phyloP scores from a whole-genome alignment of 2,329 filamentous ascomycete genomes.

The Colletotrichum falcatum region DNA sequence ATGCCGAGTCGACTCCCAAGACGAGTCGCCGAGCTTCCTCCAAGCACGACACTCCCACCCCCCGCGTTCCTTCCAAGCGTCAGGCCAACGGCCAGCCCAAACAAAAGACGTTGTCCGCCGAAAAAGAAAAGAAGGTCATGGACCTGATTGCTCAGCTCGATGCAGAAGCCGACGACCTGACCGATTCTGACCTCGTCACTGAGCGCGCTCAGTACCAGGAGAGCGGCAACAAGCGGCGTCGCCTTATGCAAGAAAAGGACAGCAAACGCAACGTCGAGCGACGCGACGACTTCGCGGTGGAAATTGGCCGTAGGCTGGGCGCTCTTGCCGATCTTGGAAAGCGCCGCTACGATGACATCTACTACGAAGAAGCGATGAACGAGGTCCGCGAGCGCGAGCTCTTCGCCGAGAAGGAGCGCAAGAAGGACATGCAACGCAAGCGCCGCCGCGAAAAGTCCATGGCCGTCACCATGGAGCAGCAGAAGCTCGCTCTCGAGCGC shows the following conservation, averaged over 20 bases:
- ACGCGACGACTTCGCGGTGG: constrained; percentile 68
- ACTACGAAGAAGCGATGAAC: constrained; percentile 84
- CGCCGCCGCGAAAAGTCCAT: constrained; percentile 95
- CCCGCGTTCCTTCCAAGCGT: constrained; percentile 66
- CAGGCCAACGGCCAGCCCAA: constrained; percentile 70
- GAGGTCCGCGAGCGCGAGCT: constrained; percentile 92
- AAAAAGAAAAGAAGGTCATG: constrained; percentile 78
- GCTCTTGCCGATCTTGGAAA: constrained; percentile 78
- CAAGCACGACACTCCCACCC: constrained; percentile 60
- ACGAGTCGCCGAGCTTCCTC: constrained; percentile 62
- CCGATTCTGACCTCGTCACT: constrained; percentile 57
- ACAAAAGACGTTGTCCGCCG: constrained; percentile 62
- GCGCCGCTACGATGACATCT: constrained; percentile 78
- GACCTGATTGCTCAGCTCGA: constrained; percentile 63
- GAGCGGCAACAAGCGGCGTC: constrained; percentile 73
- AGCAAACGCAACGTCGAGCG: constrained; percentile 72
- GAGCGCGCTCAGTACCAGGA: constrained; percentile 64
- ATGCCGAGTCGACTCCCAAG: constrained; percentile 61
- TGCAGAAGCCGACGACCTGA: constrained; percentile 59
- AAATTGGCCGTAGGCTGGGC: constrained; percentile 71
- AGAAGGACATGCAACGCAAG: constrained; percentile 99
- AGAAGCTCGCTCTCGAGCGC: constrained; percentile 83
- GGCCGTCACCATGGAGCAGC: constrained; percentile 91
- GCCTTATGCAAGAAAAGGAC: constrained; percentile 75
- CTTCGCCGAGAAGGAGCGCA: constrained; percentile 96